Conservation (phyloP, 441 rosid genomes). For the Pelargonium fulgidum region DNA sequence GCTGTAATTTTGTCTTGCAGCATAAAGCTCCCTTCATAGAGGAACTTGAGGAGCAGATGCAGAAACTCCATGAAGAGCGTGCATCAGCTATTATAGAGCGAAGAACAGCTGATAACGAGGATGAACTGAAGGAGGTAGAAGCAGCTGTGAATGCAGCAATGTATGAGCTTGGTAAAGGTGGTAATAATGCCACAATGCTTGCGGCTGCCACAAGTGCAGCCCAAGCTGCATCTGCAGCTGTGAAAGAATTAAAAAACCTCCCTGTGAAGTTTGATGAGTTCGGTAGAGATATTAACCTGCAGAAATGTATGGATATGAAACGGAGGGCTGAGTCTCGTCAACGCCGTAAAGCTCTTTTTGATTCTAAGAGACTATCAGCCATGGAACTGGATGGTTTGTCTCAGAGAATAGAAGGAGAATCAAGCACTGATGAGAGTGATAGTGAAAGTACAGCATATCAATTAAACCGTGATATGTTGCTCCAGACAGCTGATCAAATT, state of each 20-base stretch:
- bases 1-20: slow-evolving; percentile 34
- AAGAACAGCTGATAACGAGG: slow-evolving; percentile 71
- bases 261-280: slow-evolving; percentile 76
- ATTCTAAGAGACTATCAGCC: slow-evolving; percentile 53
- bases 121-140: slow-evolving; percentile 77
- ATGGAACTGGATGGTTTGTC: slow-evolving; percentile 51
- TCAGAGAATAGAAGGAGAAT: slow-evolving; percentile 81
- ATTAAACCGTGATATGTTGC: slow-evolving; percentile 57
- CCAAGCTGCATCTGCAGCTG: slow-evolving; percentile 55
- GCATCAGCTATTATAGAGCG: slow-evolving; percentile 65
- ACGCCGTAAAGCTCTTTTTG: slow-evolving; percentile 57
- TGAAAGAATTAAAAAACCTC: slow-evolving; percentile 46
- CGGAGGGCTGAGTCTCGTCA: slow-evolving; percentile 74
- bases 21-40: slow-evolving; percentile 79
- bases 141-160: slow-evolving; percentile 79
- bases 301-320: slow-evolving; percentile 70
- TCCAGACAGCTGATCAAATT: slow-evolving; percentile 66
- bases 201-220: slow-evolving; percentile 71
- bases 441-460: slow-evolving; percentile 72
- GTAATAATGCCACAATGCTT: slow-evolving; percentile 48
- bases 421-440: slow-evolving; percentile 92
- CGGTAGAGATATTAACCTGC: slow-evolving; percentile 76
- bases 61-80: slow-evolving; percentile 66
- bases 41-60: slow-evolving; percentile 84
- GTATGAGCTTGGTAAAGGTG: slow-evolving; percentile 50